Base-by-base conservation (phyloP, 169 alveolate species). In the Cryptosporidium ubiquitum region DNA sequence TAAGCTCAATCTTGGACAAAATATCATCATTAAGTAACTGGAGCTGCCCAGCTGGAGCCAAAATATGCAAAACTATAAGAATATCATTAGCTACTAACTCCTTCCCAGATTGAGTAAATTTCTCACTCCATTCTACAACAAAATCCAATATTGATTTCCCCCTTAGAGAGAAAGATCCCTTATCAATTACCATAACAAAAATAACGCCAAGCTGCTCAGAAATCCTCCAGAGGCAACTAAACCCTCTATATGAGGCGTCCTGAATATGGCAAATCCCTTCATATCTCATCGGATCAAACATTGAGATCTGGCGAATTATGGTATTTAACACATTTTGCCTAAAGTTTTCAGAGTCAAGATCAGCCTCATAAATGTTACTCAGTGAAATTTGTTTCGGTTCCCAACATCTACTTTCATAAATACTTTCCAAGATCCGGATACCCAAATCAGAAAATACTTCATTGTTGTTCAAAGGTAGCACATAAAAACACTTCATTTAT, bases 61-160 rank as follows among this genome's bases (percentile, higher is more conserved):
- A 29, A 9, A 79, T 26, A 79, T 79, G 71, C 51, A 79, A 79
- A 26, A 79, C 33, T 49, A 79, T 42, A 1, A 61, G 51, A 40
- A 79, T 60, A 39, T 79, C 89, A 18, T 37, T 42, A n/a, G 89
- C 47, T n/a, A 37, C 39, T 42, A 58, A 47, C 10, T 61, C 66
- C 42, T 55, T 26, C 6, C 55, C 69, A 20, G 61, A 61, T 9
- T 66, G 52, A 31, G 40, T 18, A 23, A 44, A 44, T 26, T 64
- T 58, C 20, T 79, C 89, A 42, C 89, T 42, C 89, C 89, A 79
- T 10, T 79, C 75, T n/a, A 79, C 89, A 6, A 79, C 68, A 79
- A 79, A 61, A 44, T 58, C 73, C 10, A 79, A 33, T 37, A 64
- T 35, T 29, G 33, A 64, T 31, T 64, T 79, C 12, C 73, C 89